phyloP scores from a whole-genome alignment of 768 basidiomycete genomes.

The Lentinula sp. region DNA sequence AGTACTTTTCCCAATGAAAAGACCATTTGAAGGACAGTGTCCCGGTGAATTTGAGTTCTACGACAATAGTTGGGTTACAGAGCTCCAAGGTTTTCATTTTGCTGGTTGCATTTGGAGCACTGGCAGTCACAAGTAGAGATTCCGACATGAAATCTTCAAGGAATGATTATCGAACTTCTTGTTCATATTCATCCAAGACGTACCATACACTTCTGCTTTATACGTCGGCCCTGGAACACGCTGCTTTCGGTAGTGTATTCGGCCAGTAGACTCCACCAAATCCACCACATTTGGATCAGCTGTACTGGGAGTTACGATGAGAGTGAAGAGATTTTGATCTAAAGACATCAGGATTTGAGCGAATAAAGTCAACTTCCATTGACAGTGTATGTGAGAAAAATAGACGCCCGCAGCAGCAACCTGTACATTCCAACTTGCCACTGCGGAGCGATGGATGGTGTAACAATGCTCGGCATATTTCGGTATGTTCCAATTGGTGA shows the following conservation, averaged over 20 bases:
- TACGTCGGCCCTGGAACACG: conserved; percentile 50
- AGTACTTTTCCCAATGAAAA: conserved; percentile 75
- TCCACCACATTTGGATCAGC: conserved; percentile 60
- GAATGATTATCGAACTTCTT: not conserved
- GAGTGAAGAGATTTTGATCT: conserved; percentile 83
- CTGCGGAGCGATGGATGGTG: too few species aligned
- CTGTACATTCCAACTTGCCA: too few species aligned
- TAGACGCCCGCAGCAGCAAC: not conserved
- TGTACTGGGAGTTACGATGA: conserved; percentile 54
- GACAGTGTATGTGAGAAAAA: not conserved
- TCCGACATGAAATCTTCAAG: conserved; percentile 64
- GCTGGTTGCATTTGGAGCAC: conserved; percentile 54
- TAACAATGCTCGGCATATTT: too few species aligned
- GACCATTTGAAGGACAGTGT: conserved; percentile 69
- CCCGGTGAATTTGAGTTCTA: conserved; percentile 72
- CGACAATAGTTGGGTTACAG: conserved; percentile 61
- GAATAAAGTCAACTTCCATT: not conserved
- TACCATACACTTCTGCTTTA: conserved; percentile 64
- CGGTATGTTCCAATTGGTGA: too few species aligned
- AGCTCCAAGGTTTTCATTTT: conserved; percentile 75
- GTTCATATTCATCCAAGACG: conserved; percentile 10
- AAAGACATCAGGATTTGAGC: conserved; percentile 53
- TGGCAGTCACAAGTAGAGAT: conserved; percentile 63
- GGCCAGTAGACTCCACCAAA: conserved; percentile 60
- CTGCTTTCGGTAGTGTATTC: conserved; percentile 67